phyloP scores from a whole-genome alignment of 768 basidiomycete genomes.

The Leccinum disarticulatum region DNA sequence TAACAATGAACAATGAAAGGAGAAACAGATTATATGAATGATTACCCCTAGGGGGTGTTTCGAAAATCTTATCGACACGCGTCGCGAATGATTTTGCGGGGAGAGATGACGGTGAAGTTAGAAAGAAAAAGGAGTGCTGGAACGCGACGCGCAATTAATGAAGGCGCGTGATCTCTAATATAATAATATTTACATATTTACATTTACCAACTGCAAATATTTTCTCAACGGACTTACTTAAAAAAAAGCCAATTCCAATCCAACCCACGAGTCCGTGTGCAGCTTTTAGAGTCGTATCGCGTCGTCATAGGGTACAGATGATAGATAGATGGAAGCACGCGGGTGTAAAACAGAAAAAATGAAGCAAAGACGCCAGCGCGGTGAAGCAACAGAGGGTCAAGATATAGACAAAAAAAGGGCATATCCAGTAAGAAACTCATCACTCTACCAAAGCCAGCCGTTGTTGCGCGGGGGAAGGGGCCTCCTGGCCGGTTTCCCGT shows the following conservation, averaged over 20 bases:
- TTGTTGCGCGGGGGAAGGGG: constrained; percentile 38
- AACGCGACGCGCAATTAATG: background rate
- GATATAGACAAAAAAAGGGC: constrained; percentile 34
- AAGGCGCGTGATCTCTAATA: background rate
- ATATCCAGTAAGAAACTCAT: constrained; percentile 31
- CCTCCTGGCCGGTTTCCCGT: constrained; percentile 45
- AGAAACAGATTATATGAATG: background rate
- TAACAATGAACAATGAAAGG: background rate
- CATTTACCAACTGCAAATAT: background rate
- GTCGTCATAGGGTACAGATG: constrained; percentile 18
- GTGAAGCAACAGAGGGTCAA: constrained; percentile 25
- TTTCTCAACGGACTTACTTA: no score
- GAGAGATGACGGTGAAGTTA: background rate
- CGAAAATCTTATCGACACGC: background rate
- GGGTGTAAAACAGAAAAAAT: constrained; percentile 8
- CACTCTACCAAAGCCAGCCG: constrained; percentile 59
- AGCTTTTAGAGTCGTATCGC: constrained; percentile 25
- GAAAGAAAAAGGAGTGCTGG: background rate
- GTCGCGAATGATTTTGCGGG: constrained; percentile 3
- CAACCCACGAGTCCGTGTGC: constrained; percentile 20
- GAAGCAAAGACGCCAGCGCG: constrained; percentile 22
- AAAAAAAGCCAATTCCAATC: background rate
- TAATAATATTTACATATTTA: background rate
- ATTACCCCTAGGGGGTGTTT: background rate
- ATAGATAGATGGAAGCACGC: constrained; percentile 11